Conservation (phyloP, 345 rosid species). For the Odontarrhena argentea region DNA sequence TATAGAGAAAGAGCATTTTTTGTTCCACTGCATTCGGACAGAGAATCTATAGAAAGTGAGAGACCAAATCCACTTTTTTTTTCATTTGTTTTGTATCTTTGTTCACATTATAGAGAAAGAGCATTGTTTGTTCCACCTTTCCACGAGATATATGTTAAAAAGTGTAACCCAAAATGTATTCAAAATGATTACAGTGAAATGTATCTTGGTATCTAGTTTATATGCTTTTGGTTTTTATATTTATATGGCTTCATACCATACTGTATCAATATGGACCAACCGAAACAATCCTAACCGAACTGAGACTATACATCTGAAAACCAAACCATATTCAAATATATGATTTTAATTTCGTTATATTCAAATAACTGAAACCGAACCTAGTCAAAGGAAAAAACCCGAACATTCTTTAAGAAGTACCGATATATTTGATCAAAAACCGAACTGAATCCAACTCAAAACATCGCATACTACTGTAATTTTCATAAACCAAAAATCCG, state of each 20-base stretch:
- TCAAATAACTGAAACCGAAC: no score
- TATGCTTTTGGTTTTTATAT: not conserved
- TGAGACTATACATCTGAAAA: no score
- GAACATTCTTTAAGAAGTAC: no score
- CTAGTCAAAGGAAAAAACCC: no score
- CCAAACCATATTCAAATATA: no score
- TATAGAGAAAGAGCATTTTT: constrained; percentile 10
- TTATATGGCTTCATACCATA: not conserved
- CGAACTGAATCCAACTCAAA: no score
- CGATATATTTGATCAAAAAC: no score
- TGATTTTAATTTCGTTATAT: no score
- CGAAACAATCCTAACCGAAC: no score
- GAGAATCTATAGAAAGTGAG: constrained; percentile 21
- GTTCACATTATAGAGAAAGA: constrained; percentile 1
- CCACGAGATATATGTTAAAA: constrained; percentile 26
- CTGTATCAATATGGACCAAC: not conserved
- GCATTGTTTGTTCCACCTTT: constrained; percentile 14
- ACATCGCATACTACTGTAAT: no score
- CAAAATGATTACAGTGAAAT: constrained; percentile 16
- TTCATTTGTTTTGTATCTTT: constrained; percentile 28
- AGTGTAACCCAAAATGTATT: constrained; percentile 23
- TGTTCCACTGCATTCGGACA: constrained; percentile 45
- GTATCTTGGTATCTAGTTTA: not conserved
- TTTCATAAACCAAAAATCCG: no score
- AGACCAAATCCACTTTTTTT: not conserved